phyloP scores from a whole-genome alignment of 176 grass and related monocot genomes.

The Phragmites australis region DNA sequence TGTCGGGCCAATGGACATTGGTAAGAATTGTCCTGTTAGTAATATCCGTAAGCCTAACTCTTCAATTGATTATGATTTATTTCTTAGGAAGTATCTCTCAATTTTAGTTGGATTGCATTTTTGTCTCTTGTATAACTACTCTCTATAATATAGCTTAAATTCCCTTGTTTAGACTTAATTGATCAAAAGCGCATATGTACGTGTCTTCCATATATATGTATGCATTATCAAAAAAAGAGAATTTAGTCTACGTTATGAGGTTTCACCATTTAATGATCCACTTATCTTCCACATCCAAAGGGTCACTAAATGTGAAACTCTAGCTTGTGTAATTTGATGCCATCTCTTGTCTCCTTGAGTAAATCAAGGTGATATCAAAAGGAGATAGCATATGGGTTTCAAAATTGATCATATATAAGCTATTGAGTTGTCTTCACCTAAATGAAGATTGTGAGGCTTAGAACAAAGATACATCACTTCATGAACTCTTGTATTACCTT shows the following conservation, averaged over 20 bases:
- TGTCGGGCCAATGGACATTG: too few species aligned
- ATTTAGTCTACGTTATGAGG: neutral
- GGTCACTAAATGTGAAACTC: neutral
- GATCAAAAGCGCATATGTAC: neutral
- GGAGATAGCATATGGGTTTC: too few species aligned
- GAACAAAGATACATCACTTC: too few species aligned
- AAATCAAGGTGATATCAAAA: neutral
- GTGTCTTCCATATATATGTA: neutral
- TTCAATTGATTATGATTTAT: too few species aligned
- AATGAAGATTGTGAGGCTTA: too few species aligned
- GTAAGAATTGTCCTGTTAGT: too few species aligned
- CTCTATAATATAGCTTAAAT: neutral
- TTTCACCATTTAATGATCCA: neutral
- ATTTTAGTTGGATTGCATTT: neutral
- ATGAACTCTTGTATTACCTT: too few species aligned
- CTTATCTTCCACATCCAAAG: neutral
- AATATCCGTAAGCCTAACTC: too few species aligned
- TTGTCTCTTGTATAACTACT: neutral
- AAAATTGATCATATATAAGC: too few species aligned
- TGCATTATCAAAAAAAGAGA: neutral
- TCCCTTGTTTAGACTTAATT: neutral
- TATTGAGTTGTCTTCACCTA: too few species aligned
- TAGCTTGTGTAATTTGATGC: neutral
- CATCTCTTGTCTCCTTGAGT: neutral
- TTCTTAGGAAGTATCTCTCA: neutral